Evolutionary conservation across 2,329 filamentous ascomycete genomes (phyloP).

Genomic region (Leptographium galeiforme): DNA sequence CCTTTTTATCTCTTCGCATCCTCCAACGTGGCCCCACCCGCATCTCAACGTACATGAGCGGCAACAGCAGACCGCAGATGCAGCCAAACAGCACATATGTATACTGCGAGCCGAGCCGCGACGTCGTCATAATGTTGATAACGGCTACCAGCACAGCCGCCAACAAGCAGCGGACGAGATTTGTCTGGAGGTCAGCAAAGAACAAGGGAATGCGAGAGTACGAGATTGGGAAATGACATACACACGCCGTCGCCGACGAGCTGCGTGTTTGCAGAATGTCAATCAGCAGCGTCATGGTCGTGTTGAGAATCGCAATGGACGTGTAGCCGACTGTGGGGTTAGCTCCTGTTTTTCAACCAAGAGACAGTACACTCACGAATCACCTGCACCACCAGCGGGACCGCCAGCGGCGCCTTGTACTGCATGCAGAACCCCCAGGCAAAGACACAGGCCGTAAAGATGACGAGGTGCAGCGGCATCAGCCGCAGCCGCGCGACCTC

Average conservation of each 20-base stretch:
- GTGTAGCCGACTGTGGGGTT: conserved; percentile 14
- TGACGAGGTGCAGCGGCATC: conserved; percentile 13
- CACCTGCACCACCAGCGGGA: conserved; percentile 14
- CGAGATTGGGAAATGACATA: not conserved
- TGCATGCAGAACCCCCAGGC: conserved; percentile 18
- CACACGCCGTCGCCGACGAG: conserved; percentile 17
- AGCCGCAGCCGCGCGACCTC: conserved; percentile 15
- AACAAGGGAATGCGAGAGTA: not conserved
- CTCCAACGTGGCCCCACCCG: not conserved
- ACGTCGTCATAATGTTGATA: not conserved
- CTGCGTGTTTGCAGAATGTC: conserved; percentile 17
- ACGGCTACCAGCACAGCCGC: not conserved
- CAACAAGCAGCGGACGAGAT: not conserved
- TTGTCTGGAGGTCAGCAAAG: not conserved
- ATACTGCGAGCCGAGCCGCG: not conserved
- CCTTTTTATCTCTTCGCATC: not conserved
- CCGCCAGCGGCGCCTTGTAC: conserved; percentile 12
- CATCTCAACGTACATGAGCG: not conserved
- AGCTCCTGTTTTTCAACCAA: not conserved
- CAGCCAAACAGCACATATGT: not conserved
- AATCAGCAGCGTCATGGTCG: conserved; percentile 20
- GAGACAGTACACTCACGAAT: conserved; percentile 3
- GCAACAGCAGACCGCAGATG: not conserved
- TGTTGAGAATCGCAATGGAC: conserved; percentile 18
- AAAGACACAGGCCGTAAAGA: conserved; percentile 14